Conservation (phyloP, 352 stramenopile genomes). For the Phytophthora cactorum region DNA sequence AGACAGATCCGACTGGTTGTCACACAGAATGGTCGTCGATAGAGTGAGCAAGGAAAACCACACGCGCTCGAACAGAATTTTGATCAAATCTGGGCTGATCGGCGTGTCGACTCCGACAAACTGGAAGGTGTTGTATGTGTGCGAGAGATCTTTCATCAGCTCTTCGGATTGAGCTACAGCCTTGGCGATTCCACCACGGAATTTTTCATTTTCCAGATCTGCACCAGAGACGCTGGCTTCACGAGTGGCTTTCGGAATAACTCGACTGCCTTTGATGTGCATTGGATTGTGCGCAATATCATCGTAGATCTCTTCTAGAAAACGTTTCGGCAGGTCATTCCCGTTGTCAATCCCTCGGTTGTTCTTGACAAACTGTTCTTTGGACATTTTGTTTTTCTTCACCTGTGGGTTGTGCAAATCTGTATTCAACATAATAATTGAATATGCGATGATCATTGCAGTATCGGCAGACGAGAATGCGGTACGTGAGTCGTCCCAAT, state of each 20-base stretch:
- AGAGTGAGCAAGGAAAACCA: slow-evolving; percentile 96
- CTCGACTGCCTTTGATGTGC: slow-evolving; percentile 82
- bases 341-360: too few relatives aligned
- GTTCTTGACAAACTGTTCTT: too few relatives aligned
- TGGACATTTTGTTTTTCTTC: too few relatives aligned
- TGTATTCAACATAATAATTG: too few relatives aligned
- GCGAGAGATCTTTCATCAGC: slow-evolving; percentile 84
- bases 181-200: slow-evolving; percentile 67
- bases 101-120: slow-evolving; percentile 91
- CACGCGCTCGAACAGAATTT: slow-evolving; percentile 92
- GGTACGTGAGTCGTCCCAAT: slow-evolving; percentile 94
- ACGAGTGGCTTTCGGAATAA: slow-evolving; percentile 51
- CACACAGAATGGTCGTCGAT: slow-evolving; percentile 83
- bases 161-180: slow-evolving; percentile 85
- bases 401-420: too few relatives aligned
- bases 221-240: slow-evolving; percentile 50
- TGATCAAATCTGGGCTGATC: slow-evolving; percentile 92
- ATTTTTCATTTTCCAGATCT: slow-evolving; percentile 82
- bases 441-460: too few relatives aligned
- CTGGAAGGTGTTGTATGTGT: slow-evolving; percentile 88
- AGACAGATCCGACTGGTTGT: slow-evolving; percentile 78
- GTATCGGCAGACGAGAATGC: slow-evolving; percentile 77
- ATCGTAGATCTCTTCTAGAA: too few relatives aligned
- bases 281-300: too few relatives aligned
- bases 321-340: too few relatives aligned